Conservation (phyloP, 768 basidiomycete genomes). For the Coprinellus micaceus region DNA sequence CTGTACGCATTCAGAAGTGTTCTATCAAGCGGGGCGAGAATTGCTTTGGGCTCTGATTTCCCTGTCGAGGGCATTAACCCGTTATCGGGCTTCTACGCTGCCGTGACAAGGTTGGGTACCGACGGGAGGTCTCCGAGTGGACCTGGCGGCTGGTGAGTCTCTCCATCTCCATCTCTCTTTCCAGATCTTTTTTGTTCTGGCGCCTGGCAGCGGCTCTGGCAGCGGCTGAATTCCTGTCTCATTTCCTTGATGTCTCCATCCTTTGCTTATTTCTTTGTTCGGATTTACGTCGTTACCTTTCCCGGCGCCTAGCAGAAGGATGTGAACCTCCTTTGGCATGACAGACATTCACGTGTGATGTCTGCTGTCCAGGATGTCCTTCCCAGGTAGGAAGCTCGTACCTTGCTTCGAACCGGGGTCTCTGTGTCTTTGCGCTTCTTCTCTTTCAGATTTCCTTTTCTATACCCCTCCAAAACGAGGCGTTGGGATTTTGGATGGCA, state of each 20-base stretch:
- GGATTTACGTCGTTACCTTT: too few species aligned
- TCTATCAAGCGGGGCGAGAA: constrained; percentile 44
- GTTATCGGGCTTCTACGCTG: constrained; percentile 85
- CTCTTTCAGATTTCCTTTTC: background rate
- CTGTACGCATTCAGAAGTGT: constrained; percentile 89
- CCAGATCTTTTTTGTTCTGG: too few species aligned
- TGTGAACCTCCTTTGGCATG: background rate
- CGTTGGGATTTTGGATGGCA: too few species aligned
- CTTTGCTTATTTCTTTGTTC: background rate
- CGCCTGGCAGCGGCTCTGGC: too few species aligned
- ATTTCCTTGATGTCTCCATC: background rate
- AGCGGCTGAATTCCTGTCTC: background rate
- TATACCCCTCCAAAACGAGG: background rate
- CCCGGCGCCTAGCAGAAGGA: background rate
- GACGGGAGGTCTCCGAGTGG: constrained; percentile 83
- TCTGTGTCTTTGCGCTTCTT: background rate
- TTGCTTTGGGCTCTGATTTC: constrained; percentile 91
- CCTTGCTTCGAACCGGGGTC: background rate
- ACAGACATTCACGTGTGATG: background rate
- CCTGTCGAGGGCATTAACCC: constrained; percentile 92
- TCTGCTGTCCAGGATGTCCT: too few species aligned
- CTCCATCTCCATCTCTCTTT: background rate
- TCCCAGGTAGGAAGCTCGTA: background rate
- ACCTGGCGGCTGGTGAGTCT: constrained; percentile 68
- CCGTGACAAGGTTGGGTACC: constrained; percentile 65